Conservation (phyloP, 345 rosid genomes). For the Lumnitzera littorea region DNA sequence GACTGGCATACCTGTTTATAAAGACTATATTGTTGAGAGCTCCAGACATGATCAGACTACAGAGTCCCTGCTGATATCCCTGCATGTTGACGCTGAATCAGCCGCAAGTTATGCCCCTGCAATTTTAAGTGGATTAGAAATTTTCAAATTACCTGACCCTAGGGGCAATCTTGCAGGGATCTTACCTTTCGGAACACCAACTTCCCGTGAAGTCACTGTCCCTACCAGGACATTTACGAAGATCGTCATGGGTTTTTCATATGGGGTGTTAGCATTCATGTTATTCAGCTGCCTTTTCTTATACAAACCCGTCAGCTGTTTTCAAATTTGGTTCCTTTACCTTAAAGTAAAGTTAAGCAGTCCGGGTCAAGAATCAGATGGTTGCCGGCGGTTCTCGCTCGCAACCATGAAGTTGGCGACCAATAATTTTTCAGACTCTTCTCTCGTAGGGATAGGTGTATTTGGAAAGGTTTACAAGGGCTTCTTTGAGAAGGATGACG, state of each 20-base stretch:
- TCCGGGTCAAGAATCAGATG: neutral
- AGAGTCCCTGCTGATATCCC: slow-evolving; percentile 8
- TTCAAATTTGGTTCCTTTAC: neutral
- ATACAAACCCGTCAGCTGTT: neutral
- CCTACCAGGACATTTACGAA: too few species aligned
- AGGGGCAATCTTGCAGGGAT: slow-evolving; percentile 20
- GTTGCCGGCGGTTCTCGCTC: slow-evolving; percentile 25
- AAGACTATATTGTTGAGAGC: slow-evolving; percentile 10
- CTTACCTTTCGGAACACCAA: slow-evolving; percentile 7
- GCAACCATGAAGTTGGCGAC: slow-evolving; percentile 23
- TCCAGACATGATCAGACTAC: neutral
- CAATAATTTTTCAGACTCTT: slow-evolving; percentile 14
- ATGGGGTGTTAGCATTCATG: too few species aligned
- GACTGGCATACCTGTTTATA: slow-evolving; percentile 15
- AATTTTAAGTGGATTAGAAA: slow-evolving; percentile 29
- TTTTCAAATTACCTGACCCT: slow-evolving; percentile 21
- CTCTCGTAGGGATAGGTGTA: slow-evolving; percentile 27
- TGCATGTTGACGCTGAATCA: slow-evolving; percentile 7
- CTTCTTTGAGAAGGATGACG: slow-evolving; percentile 14
- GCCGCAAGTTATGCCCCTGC: slow-evolving; percentile 2
- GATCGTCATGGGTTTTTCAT: too few species aligned
- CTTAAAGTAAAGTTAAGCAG: too few species aligned
- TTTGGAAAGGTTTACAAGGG: slow-evolving; percentile 37
- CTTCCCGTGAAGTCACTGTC: neutral
- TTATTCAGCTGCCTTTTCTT: too few species aligned